These are phyloP conservation scores for Alternaria sp. DNA, from an alignment of 2,329 filamentous ascomycete species.

Conservation along the genomic window DNA sequence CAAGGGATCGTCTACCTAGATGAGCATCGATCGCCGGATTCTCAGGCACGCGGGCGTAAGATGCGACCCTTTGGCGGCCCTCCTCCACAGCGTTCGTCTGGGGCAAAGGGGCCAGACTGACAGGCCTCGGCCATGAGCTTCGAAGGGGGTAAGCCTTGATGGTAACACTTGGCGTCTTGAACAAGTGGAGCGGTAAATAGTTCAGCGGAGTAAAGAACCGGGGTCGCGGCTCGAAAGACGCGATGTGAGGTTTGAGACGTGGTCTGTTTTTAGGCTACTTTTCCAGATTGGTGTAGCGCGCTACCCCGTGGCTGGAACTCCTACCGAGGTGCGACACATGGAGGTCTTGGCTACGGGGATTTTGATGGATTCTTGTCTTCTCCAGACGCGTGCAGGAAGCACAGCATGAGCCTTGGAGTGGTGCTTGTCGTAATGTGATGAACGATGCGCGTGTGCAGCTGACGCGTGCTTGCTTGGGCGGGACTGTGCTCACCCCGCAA, in stretches of 20 bases:
- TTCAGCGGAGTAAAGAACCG: conserved; percentile 21
- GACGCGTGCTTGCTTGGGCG: conserved; percentile 26
- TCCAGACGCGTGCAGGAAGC: conserved; percentile 16
- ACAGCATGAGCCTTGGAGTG: conserved; percentile 14
- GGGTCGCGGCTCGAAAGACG: conserved; percentile 18
- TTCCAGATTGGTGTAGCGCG: conserved; percentile 22
- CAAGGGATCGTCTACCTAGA: conserved; percentile 18
- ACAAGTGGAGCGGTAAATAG: conserved; percentile 33
- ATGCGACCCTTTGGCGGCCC: conserved; percentile 26
- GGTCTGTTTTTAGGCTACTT: conserved; percentile 27
- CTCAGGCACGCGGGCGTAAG: conserved; percentile 23
- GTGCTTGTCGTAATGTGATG: conserved; percentile 29
- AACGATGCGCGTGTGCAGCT: conserved; percentile 26
- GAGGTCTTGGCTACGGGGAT: conserved; percentile 29
- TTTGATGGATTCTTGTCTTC: conserved; percentile 5
- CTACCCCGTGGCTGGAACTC: conserved; percentile 26
- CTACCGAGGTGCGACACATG: conserved; percentile 43
- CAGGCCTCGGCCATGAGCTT: conserved; percentile 39
- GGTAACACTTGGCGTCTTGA: conserved; percentile 40
- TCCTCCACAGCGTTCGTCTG: conserved; percentile 38
- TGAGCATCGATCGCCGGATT: conserved; percentile 21
- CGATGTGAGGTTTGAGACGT: conserved; percentile 29
- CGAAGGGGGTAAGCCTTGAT: conserved; percentile 36
- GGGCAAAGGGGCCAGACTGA: conserved; percentile 21
- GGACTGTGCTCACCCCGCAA: conserved; percentile 2